Conservation (phyloP, 495 filamentous ascomycete genomes). For the Hypoxylon trugodes region DNA sequence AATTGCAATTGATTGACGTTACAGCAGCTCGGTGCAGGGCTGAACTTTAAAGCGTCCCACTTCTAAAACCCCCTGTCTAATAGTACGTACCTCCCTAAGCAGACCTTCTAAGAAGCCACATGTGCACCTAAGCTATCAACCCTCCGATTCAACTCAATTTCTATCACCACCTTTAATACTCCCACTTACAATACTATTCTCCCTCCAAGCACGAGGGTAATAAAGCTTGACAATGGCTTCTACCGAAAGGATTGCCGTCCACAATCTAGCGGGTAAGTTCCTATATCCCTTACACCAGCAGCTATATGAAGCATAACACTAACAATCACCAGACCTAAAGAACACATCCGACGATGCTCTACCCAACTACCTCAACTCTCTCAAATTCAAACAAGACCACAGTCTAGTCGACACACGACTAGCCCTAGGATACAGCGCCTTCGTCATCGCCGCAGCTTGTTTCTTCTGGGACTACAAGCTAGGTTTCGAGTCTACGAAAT, state of each 20-base stretch:
- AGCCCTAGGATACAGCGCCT: conserved; percentile 81
- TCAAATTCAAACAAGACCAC: conserved; percentile 84
- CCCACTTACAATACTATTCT: neutral
- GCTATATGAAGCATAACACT: conserved; percentile 32
- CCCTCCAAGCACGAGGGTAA: neutral
- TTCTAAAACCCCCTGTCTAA: conserved; percentile 24
- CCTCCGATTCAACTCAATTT: neutral
- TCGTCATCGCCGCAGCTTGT: conserved; percentile 77
- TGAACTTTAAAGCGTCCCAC: conserved; percentile 33
- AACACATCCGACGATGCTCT: conserved; percentile 95
- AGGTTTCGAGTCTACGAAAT: conserved; percentile 85
- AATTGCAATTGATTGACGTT: conserved; percentile 11
- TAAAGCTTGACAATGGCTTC: conserved; percentile 49
- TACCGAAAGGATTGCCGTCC: conserved; percentile 69
- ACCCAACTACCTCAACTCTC: conserved; percentile 85
- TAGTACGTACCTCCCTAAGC: conserved; percentile 15
- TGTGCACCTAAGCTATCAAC: conserved; percentile 24
- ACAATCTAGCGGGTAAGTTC: conserved; percentile 69
- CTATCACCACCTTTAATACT: neutral
- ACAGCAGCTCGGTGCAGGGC: conserved; percentile 29
- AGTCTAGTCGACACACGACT: conserved; percentile 82
- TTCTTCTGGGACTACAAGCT: conserved; percentile 92
- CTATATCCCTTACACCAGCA: conserved; percentile 1
- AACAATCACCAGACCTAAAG: conserved; percentile 79
- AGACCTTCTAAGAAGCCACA: conserved; percentile 6